Base-by-base conservation (phyloP, 495 filamentous ascomycete genomes). In the Hyphodiscus hymeniophilus region DNA sequence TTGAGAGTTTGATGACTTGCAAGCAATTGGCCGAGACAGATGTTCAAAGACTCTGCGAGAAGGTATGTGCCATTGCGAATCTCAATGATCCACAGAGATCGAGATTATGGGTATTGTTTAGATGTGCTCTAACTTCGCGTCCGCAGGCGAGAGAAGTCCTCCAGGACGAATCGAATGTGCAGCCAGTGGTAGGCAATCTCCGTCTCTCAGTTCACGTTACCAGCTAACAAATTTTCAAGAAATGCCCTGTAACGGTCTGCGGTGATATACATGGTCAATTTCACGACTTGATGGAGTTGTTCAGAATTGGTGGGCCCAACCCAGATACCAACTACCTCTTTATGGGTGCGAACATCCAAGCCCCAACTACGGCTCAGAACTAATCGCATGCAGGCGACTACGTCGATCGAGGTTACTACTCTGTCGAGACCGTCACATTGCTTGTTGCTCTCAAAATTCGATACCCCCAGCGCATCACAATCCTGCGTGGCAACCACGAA, bases 1-100 rank as follows among this genome's bases (percentile, higher is more conserved):
- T 98, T 63, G 90, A 94, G 73, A 92, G 77, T 68, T 72, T 98
- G 70, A 98, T 98, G 92, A 84, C 70, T 63, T 98, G 92, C 82
- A 98, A 98, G 69, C 94, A 96, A 74, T 75, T 98, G 66, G 79
- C 85, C 45, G 92, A 98, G 74, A 74, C 77, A 23, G 94, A 98
- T 66, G 92, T 98, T 50, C 89, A 94, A 67, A 82, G 89, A 60
- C 77, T 98, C 61, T 98, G 92, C 73, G 92, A 97, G 65, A 91
- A 94, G 80, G 90, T 96, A 71, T 62, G 83, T 74, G 32, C 40
- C 11, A 23, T 42, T 43, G 34, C 50, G 46, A 38, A 48, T 51
- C 47, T 54, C 55, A 45, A 52, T 23, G 31, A 15, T 16, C n/a
- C 16, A 30, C 24, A 42, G 23, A 43, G 23, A 11, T 15, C 17